Base-by-base conservation (phyloP, 345 rosid species). In the Sisymbrium irio region DNA sequence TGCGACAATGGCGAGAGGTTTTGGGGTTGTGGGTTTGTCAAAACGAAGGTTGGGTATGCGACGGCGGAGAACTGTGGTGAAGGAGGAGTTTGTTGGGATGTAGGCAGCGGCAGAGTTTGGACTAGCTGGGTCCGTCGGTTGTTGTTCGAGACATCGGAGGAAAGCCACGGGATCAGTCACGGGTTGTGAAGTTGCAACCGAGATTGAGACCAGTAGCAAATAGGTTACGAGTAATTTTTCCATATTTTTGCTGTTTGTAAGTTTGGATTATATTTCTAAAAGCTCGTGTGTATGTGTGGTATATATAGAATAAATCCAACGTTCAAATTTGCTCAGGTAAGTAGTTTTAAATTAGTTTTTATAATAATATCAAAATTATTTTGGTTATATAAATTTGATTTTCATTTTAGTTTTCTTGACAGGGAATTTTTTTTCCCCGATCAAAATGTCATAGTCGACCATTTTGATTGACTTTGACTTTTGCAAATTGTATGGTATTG, bases 21-120 rank as follows among this genome's bases (percentile, higher is more conserved):
- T 83, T 8, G 85, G 80, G 30, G 79, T 80, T 0, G 80, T 62
- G 59, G 84, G 69, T 46, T 67, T 67, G 32, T 71, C 62, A 75
- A 79, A 83, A 40, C 83, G 78, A 17, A 80, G 86, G 51, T 85
- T 85, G 10, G 74, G 78, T 12, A 75, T 65, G 35, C 81, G 78
- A 11, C 70, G 28, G 36, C 74, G 66, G 13, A 85, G 78, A 42
- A 80, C 59, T 37, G 77, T 1, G 14, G 69, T 22, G 59, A 72
- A 85, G 0, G 79, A 78, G 45, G 85, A 15, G 66, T 78, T 78
- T 7, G 65, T 54, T 62, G 70, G 74, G 45, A 74, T 75, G 72
- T 11, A 67, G 6, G 78, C 12, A 0, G 57, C 68, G 7, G 51
- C 49, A 18, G 78, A 78, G 78, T 44, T 67, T 0, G 40, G 44